A percentile compares a stretch with the other conserved stretches of the same genome.
phyloP scores from a whole-genome alignment of 192 early-diverging fungal species.

The Coemansia sp. region DNA sequence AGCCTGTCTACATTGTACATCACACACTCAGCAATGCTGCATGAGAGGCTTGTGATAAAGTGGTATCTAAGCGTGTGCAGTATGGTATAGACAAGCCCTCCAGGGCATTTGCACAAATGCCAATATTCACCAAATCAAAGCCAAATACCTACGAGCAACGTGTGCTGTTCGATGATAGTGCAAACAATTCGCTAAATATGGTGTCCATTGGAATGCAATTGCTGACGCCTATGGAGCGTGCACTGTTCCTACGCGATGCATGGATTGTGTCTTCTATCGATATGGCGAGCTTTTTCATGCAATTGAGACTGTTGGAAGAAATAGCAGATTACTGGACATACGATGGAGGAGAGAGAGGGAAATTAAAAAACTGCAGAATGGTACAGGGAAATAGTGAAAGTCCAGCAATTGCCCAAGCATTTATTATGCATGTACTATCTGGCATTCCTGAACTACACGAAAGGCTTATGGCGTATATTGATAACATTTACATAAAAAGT shows the following conservation, averaged over 20 bases:
- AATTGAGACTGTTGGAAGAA: background rate
- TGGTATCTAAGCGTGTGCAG: background rate
- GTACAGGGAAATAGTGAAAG: constrained; percentile 20
- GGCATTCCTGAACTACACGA: background rate
- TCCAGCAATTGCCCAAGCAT: constrained; percentile 15
- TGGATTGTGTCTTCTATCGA: background rate
- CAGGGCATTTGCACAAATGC: constrained; percentile 7
- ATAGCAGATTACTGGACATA: constrained; percentile 16
- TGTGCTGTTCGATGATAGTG: constrained; percentile 23
- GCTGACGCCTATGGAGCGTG: constrained; percentile 4
- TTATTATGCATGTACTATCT: constrained; percentile 8
- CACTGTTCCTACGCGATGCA: constrained; percentile 8
- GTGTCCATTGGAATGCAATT: constrained; percentile 17
- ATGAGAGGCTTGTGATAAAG: background rate
- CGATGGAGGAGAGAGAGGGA: background rate
- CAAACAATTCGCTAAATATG: constrained; percentile 28
- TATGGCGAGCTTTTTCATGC: constrained; percentile 7
- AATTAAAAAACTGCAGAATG: constrained; percentile 7
- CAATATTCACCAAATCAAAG: constrained; percentile 17
- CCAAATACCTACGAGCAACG: constrained; percentile 10
- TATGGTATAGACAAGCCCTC: constrained; percentile 28
- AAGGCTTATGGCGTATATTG: constrained; percentile 24
- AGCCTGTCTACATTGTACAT: constrained; percentile 10
- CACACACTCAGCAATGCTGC: constrained; percentile 19
- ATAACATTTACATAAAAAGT: constrained; percentile 36